Percentiles rank a stretch among this genome's conserved stretches.
phyloP scores from a whole-genome alignment of 192 early-diverging fungal genomes.

The Coemansia sp. region DNA sequence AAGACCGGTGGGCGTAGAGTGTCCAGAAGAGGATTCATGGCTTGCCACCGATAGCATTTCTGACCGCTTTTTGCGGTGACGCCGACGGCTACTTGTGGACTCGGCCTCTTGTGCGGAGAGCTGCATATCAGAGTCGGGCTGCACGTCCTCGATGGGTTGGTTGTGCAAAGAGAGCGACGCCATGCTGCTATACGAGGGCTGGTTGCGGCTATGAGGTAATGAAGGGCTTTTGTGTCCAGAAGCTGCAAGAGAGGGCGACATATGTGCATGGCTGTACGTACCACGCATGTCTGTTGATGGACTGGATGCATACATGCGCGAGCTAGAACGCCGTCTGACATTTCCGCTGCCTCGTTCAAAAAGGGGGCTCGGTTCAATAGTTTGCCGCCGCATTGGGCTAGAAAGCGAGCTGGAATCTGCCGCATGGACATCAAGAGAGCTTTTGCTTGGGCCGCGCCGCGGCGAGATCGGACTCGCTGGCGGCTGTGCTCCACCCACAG shows the following conservation, averaged over 20 bases:
- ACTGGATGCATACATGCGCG: slow-evolving; percentile 3
- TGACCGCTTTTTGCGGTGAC: slow-evolving; percentile 16
- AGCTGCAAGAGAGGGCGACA: slow-evolving; percentile 1
- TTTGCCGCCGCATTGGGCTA: not conserved
- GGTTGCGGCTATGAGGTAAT: not conserved
- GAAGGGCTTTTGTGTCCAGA: not conserved
- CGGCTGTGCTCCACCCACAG: not conserved
- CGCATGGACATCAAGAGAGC: not conserved
- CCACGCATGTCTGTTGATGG: slow-evolving; percentile 1
- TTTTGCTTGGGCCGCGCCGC: slow-evolving; percentile 4
- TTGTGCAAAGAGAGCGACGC: slow-evolving; percentile 12
- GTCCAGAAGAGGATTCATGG: slow-evolving; percentile 32
- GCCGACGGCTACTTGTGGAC: slow-evolving; percentile 2
- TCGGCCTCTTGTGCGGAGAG: slow-evolving; percentile 4
- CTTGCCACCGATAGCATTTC: slow-evolving; percentile 4
- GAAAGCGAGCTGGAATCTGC: not conserved
- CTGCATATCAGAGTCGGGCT: slow-evolving; percentile 5
- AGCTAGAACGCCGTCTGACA: slow-evolving; percentile 3
- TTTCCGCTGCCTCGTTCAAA: slow-evolving; percentile 5
- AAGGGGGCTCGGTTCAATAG: not conserved
- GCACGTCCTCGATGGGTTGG: slow-evolving; percentile 5
- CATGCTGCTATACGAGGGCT: slow-evolving; percentile 10
- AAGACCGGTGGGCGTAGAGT: slow-evolving; percentile 27
- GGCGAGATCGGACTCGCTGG: not conserved
- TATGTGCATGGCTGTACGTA: slow-evolving; percentile 2